Evolutionary conservation across 768 basidiomycete species (phyloP), one percentile per base, ranked within the genome.

Genomic region (Collybia mongolica): DNA sequence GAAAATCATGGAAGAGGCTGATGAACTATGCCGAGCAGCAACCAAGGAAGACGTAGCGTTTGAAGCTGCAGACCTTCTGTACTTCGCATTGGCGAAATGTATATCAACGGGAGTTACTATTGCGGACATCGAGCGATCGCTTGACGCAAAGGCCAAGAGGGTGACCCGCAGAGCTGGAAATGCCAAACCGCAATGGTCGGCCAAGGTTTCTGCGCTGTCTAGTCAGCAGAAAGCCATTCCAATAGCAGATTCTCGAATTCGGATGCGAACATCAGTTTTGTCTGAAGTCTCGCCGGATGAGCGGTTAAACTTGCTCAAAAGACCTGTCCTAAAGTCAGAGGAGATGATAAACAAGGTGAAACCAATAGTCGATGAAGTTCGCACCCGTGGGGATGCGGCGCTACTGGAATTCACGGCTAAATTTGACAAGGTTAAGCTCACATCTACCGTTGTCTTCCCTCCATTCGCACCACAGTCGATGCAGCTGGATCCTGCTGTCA

Each of bases 1-100:
- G 45, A 99, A 99, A 75, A 93, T 99, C 56, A 92, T 90, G 85
- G 97, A 99, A 68, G 97, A 99, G 66, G 97, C 97, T 0, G 91
- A 96, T 59, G 97, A 99, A 67, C 79, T 99, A n/a, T 96, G 93
- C 64, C 76, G 77, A 15, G 92, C 92, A 19, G 73, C 82, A 57
- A 81, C 82, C 1, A 81, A 81, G 61, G 84, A 89, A 42, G 91
- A 98, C 24, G 73, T 97, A 14, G 90, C 94, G 1, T 96, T 95
- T 54, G 97, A 99, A 68, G 91, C 94, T 6, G 96, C 95, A 1
- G 97, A 99, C 70, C 74, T 99, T 19, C 61, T 96, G 37, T 99
- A 98, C 72, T 99, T 99, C 63, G 82, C 88, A 1, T 69, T 99
- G 58, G 82, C 90, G 18, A 85, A 87, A 56, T 98, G 96, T 62